Conservation (phyloP, 371 early-diverging fungal species). For the Actinomortierella ambigua region DNA sequence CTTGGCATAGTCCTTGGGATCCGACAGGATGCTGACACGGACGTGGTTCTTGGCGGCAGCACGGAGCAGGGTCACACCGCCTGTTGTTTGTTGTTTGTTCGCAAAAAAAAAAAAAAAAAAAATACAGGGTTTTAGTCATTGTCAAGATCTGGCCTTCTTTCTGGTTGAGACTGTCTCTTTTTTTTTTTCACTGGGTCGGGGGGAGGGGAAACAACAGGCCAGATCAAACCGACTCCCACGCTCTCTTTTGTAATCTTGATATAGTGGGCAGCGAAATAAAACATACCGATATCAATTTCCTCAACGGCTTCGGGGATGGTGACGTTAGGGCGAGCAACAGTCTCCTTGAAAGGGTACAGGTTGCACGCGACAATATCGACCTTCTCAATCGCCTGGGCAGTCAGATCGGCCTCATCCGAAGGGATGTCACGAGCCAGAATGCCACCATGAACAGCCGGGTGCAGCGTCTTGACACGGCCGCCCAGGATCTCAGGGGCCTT, state of each 20-base stretch:
- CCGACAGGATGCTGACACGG: slow-evolving; percentile 90
- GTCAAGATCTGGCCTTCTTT: background rate
- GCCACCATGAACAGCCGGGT: slow-evolving; percentile 98
- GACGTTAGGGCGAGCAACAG: slow-evolving; percentile 77
- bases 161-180: background rate
- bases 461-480: slow-evolving; percentile 98
- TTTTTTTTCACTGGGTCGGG: slow-evolving; percentile 1
- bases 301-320: slow-evolving; percentile 95
- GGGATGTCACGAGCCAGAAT: slow-evolving; percentile 92
- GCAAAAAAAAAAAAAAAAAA: slow-evolving; percentile 6
- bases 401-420: slow-evolving; percentile 88
- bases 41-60: slow-evolving; percentile 99
- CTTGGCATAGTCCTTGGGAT: slow-evolving; percentile 88
- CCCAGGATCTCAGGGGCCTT: slow-evolving; percentile 98
- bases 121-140: background rate
- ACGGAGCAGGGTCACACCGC: slow-evolving; percentile 96
- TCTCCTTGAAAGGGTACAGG: slow-evolving; percentile 97
- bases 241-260: too few relatives aligned
- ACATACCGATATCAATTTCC: slow-evolving; percentile 94
- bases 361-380: slow-evolving; percentile 97
- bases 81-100: slow-evolving; percentile 46
- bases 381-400: slow-evolving; percentile 85
- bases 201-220: too few relatives aligned
- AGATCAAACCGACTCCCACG: too few relatives aligned
- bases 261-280: background rate